Conservation (phyloP, 2,329 filamentous ascomycete genomes). For the Fusarium sp. region DNA sequence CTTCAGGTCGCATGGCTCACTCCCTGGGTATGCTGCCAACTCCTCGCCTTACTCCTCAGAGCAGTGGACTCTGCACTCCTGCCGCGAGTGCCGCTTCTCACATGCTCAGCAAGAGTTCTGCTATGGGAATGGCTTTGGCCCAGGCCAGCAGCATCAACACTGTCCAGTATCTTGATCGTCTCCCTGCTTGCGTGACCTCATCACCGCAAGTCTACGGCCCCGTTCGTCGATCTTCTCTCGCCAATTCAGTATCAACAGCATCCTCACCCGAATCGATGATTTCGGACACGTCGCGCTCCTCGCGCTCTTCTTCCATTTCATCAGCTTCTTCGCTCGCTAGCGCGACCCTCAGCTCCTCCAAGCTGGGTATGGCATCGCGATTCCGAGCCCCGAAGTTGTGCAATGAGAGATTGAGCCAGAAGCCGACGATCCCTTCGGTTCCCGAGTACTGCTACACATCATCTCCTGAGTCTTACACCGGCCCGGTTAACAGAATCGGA, state of each 20-base stretch:
- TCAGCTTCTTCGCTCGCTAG: slow-evolving; percentile 71
- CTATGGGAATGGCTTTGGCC: slow-evolving; percentile 72
- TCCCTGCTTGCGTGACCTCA: slow-evolving; percentile 61
- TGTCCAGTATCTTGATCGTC: slow-evolving; percentile 66
- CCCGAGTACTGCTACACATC: slow-evolving; percentile 66
- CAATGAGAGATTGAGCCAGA: slow-evolving; percentile 67
- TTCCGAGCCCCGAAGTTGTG: slow-evolving; percentile 71
- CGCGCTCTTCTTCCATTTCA: slow-evolving; percentile 74
- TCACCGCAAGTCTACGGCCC: slow-evolving; percentile 66
- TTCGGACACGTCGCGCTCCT: slow-evolving; percentile 72
- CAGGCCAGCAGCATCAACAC: slow-evolving; percentile 63
- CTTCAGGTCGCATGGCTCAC: slow-evolving; percentile 63
- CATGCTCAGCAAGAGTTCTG: slow-evolving; percentile 63
- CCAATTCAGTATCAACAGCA: slow-evolving; percentile 71
- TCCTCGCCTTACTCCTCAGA: slow-evolving; percentile 69
- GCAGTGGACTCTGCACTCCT: slow-evolving; percentile 70
- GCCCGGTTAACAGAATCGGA: slow-evolving; percentile 65
- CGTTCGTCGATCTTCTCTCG: slow-evolving; percentile 71
- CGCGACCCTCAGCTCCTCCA: slow-evolving; percentile 67
- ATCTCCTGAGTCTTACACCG: slow-evolving; percentile 70
- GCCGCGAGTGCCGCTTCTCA: slow-evolving; percentile 67
- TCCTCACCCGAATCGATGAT: slow-evolving; percentile 78
- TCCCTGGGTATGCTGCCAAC: slow-evolving; percentile 69
- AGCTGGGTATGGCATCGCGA: slow-evolving; percentile 71
- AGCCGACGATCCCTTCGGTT: slow-evolving; percentile 67